Conservation (phyloP, 352 stramenopile genomes). For the Pelagophyceae sp. region DNA sequence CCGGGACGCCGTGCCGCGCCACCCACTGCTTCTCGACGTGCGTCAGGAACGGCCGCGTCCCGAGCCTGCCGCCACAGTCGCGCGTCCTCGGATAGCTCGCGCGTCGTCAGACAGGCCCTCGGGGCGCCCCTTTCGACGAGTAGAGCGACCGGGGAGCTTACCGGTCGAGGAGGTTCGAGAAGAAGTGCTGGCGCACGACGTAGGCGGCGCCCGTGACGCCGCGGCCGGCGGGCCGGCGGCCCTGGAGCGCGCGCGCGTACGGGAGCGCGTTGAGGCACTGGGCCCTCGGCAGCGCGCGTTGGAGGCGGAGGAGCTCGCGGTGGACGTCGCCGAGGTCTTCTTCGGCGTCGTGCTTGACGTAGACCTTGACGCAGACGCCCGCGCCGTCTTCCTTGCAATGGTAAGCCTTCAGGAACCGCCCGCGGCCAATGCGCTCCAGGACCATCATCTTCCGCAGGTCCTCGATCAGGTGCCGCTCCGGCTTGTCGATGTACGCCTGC, state of each 20-base stretch:
- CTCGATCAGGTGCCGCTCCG: neutral
- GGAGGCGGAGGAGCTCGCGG: conserved; percentile 38
- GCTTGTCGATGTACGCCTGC: conserved; percentile 13
- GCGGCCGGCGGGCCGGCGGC: neutral
- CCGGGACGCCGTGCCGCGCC: too few species aligned
- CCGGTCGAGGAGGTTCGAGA: conserved; percentile 90
- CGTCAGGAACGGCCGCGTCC: conserved; percentile 83
- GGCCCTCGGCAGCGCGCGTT: conserved; percentile 48
- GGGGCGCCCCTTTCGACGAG: too few species aligned
- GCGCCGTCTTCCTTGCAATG: conserved; percentile 17
- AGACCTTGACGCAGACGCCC: conserved; percentile 21
- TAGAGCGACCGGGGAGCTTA: too few species aligned
- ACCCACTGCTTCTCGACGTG: conserved; percentile 94
- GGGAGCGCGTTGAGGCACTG: conserved; percentile 66
- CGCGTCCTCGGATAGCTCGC: too few species aligned
- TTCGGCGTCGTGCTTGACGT: conserved; percentile 31
- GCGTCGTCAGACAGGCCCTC: too few species aligned
- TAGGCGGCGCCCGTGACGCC: conserved; percentile 62
- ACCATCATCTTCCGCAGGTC: conserved; percentile 22
- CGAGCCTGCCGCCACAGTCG: too few species aligned
- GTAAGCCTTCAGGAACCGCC: conserved; percentile 25
- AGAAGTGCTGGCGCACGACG: conserved; percentile 88
- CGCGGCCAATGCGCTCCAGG: conserved; percentile 19
- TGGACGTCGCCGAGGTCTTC: conserved; percentile 65
- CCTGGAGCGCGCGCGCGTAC: conserved; percentile 54